Base-by-base conservation (phyloP, 1,284 basidiomycete species). In the Leccinum subrobustum region DNA sequence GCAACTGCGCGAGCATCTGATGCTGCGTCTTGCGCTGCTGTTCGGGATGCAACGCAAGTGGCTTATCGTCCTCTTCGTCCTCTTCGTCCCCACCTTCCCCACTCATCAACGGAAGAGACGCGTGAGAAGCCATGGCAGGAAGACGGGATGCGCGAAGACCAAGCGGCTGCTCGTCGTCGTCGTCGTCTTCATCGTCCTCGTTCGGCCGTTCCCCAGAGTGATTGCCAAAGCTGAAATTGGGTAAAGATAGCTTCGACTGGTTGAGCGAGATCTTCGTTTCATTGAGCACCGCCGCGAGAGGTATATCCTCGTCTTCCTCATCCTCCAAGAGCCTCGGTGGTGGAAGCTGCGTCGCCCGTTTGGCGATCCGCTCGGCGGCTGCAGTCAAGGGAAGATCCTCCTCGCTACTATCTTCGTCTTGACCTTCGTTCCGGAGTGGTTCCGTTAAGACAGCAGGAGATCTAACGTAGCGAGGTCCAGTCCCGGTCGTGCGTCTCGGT, bases 11-110 rank as follows among this genome's bases (percentile, higher is more conserved):
- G 64, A 87, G 75, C 79, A 89, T 83, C 63, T 86, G 81, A 68
- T 84, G 86, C 68, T 90, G 88, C n/a, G 87, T 86, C 62, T 83
- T 83, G 57, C 88, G 86, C 65, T 90, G 84, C 65, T 91, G 89
- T 63, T 90, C 87, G 14, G 90, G 89, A 70, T 89, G 89, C 61
- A 89, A 76, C 6, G 81, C 90, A n/a, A 92, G 78, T 6, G 83
- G 83, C 54, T 70, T 73, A 63, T 83, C 77, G 61, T 83, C 83
- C 0, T 83, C 73, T 47, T 83, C 77, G 61, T 83, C 83, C 0
- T 83, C 73, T 47, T 83, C 81, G 53, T 81, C 82, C 2, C 78
- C 65, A 11, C 58, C 65, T 31, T 56, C 64, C 23, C 53, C 60
- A 18, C 60, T 60, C 35, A 57, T 53, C 16, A 63, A 42, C 11